Percentiles rank a stretch among this genome's conserved stretches.
phyloP scores from a whole-genome alignment of 2,329 filamentous ascomycete species.

The Clonostachys sp. region DNA sequence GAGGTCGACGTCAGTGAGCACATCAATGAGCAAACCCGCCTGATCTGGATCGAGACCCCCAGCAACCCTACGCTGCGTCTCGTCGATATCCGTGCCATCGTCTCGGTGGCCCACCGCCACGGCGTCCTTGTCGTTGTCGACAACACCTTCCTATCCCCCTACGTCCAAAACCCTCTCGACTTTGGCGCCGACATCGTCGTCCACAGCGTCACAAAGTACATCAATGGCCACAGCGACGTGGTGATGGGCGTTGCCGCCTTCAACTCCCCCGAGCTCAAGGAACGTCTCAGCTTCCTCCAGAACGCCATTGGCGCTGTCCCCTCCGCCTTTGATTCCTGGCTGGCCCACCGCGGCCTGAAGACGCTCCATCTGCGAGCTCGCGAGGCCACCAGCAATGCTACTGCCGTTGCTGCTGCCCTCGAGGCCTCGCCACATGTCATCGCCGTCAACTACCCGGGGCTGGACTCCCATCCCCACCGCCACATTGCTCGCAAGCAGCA shows the following conservation, averaged over 20 bases:
- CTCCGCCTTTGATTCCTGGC: constrained; percentile 94
- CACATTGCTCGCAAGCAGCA: constrained; percentile 86
- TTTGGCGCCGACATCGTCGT: constrained; percentile 96
- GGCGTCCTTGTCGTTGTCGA: constrained; percentile 97
- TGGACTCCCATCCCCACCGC: constrained; percentile 82
- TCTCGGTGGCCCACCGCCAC: constrained; percentile 75
- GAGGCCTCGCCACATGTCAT: constrained; percentile 78
- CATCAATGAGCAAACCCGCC: constrained; percentile 83
- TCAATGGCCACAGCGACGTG: constrained; percentile 95
- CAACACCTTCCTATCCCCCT: constrained; percentile 96
- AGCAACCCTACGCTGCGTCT: constrained; percentile 92
- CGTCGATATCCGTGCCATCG: constrained; percentile 87
- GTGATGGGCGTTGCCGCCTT: constrained; percentile 97
- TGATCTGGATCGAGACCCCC: constrained; percentile 94
- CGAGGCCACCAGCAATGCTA: constrained; percentile 80
- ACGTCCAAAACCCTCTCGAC: constrained; percentile 93
- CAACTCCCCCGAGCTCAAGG: constrained; percentile 76
- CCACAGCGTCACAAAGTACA: constrained; percentile 97
- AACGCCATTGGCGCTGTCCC: constrained; percentile 97
- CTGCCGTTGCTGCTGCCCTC: constrained; percentile 69
- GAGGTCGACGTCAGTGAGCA: constrained; percentile 81
- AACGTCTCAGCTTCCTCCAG: constrained; percentile 83
- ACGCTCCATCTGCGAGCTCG: constrained; percentile 89
- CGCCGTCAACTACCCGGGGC: constrained; percentile 91
- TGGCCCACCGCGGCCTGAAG: constrained; percentile 94